Conservation (phyloP, 257 asterid genomes). For the Nicotiana tomentosiformis region DNA sequence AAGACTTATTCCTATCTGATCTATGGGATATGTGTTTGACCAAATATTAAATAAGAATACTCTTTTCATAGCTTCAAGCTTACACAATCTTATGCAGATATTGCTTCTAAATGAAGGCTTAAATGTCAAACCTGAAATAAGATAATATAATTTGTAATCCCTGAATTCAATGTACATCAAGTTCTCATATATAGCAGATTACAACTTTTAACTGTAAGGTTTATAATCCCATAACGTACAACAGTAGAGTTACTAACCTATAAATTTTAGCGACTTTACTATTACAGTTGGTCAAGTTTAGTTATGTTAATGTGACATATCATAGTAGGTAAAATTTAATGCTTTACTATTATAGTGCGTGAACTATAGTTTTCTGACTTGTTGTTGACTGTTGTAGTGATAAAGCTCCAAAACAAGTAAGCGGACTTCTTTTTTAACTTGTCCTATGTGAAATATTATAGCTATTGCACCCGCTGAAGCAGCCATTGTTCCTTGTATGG, state of each 20-base stretch:
- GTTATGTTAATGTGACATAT: background rate
- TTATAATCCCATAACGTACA: background rate
- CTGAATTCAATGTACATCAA: background rate
- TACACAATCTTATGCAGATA: slow-evolving; percentile 4
- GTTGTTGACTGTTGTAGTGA: background rate
- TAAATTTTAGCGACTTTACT: background rate
- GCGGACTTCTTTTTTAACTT: background rate
- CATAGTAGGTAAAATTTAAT: no score
- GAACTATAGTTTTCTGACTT: background rate
- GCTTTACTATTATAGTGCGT: background rate
- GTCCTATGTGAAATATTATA: background rate
- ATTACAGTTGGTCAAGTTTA: background rate
- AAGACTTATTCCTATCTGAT: background rate
- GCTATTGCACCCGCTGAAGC: no score
- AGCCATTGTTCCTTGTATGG: background rate
- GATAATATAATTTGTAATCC: background rate
- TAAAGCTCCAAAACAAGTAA: background rate
- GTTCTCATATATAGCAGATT: background rate
- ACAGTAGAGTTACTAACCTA: background rate
- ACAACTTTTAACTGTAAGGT: background rate
- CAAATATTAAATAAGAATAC: background rate
- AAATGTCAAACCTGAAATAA: background rate
- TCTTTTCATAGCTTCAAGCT: background rate
- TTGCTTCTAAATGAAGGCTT: slow-evolving; percentile 26
- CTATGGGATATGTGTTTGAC: background rate